These are phyloP conservation scores for Sorghum bicolor DNA, from an alignment of 176 grass and related monocot species.

Conservation along the genomic window Sorghum_bicolor_NCBIv3 NC_012871.2:64337001-64337500, in stretches of 20 bases:
- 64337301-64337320: background rate
- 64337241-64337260: background rate
- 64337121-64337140: constrained; percentile 17
- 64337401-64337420: background rate
- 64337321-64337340: background rate
- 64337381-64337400: background rate
- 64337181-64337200: background rate
- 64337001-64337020: constrained; percentile 76
- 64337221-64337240: background rate
- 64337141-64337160: background rate
- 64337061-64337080: constrained; percentile 2
- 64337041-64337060: constrained; percentile 29
- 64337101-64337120: background rate
- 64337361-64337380: background rate
- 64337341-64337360: background rate
- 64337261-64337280: constrained; percentile 12
- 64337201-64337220: background rate
- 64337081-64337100: background rate
- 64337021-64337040: constrained; percentile 89
- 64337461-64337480: constrained; percentile 97
- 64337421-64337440: constrained; percentile 26
- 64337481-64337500: constrained; percentile 98
- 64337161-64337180: background rate
- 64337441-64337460: constrained; percentile 81
- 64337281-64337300: background rate